phyloP scores from a whole-genome alignment of 306 rosid species.

The Inga leiocalycina region DNA sequence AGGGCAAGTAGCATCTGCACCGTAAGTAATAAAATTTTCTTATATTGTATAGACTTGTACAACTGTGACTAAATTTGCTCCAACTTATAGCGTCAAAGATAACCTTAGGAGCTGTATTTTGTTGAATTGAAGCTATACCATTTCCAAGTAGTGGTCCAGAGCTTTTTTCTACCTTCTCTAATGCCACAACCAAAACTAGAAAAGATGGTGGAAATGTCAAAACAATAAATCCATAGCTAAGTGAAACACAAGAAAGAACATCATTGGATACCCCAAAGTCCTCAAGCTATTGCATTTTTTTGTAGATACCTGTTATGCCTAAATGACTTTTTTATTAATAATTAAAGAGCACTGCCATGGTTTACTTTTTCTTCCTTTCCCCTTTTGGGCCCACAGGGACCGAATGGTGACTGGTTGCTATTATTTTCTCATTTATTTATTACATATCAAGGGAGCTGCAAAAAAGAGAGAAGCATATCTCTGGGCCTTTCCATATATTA shows the following conservation, averaged over 20 bases:
- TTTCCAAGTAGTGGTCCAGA: constrained; percentile 88
- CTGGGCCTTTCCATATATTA: not conserved
- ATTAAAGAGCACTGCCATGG: constrained; percentile 1
- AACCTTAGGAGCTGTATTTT: constrained; percentile 96
- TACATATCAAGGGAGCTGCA: not conserved
- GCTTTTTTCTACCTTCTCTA: constrained; percentile 88
- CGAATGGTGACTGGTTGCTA: not conserved
- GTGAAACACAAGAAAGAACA: constrained; percentile 6
- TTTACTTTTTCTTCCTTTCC: not conserved
- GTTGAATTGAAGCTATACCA: constrained; percentile 91
- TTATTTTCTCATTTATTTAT: not conserved
- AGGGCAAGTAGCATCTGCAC: constrained; percentile 94
- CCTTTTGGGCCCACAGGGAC: not conserved
- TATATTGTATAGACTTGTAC: constrained; percentile 15
- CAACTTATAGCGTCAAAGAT: constrained; percentile 29
- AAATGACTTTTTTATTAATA: constrained; percentile 20
- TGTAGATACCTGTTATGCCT: constrained; percentile 1
- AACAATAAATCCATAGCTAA: constrained; percentile 9
- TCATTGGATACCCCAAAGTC: not conserved
- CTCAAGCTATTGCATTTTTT: constrained; percentile 15
- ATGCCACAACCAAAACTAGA: constrained; percentile 83
- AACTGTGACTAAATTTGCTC: constrained; percentile 21
- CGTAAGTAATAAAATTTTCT: constrained; percentile 28
- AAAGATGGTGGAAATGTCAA: constrained; percentile 35
- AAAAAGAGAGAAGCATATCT: not conserved